These are phyloP conservation scores for Beauveria sp. DNA, from an alignment of 2,329 filamentous ascomycete species.

Conservation along the genomic window DNA sequence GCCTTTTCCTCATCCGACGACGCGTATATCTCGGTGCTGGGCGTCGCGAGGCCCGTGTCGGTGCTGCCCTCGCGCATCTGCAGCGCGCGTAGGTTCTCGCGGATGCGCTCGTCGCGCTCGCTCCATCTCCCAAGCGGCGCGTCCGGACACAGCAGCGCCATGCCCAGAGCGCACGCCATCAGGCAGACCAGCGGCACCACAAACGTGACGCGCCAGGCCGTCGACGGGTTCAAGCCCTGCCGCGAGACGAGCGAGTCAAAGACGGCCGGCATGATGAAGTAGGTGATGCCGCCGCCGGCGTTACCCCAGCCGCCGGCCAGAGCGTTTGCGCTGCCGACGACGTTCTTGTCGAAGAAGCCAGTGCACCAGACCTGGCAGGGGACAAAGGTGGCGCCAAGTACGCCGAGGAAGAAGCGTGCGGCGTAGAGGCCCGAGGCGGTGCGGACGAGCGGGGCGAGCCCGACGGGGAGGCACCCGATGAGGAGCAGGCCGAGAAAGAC, in stretches of 20 bases:
- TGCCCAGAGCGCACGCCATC: constrained; percentile 53
- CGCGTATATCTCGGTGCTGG: background rate
- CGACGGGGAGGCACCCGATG: constrained; percentile 70
- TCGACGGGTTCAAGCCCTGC: constrained; percentile 53
- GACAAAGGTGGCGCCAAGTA: constrained; percentile 71
- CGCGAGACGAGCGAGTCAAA: constrained; percentile 64
- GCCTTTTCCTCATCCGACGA: constrained; percentile 26
- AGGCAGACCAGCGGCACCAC: constrained; percentile 76
- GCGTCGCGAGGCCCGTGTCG: constrained; percentile 39
- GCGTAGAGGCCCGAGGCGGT: constrained; percentile 56
- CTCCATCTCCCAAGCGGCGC: constrained; percentile 78
- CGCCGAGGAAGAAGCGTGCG: constrained; percentile 72
- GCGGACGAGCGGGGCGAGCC: constrained; percentile 69
- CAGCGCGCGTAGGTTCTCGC: constrained; percentile 43
- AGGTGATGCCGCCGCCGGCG: constrained; percentile 81
- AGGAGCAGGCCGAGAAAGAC: constrained; percentile 77
- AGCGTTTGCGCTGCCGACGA: constrained; percentile 83
- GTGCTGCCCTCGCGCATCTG: constrained; percentile 34
- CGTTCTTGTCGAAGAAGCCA: constrained; percentile 86
- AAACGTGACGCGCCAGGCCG: constrained; percentile 79
- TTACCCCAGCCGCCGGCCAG: constrained; percentile 81
- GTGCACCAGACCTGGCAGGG: constrained; percentile 91
- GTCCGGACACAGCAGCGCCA: constrained; percentile 70
- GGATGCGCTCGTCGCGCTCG: constrained; percentile 54
- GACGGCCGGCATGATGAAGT: constrained; percentile 88